Conservation (phyloP, 2,329 filamentous ascomycete species). For the Didymella pomorum region DNA sequence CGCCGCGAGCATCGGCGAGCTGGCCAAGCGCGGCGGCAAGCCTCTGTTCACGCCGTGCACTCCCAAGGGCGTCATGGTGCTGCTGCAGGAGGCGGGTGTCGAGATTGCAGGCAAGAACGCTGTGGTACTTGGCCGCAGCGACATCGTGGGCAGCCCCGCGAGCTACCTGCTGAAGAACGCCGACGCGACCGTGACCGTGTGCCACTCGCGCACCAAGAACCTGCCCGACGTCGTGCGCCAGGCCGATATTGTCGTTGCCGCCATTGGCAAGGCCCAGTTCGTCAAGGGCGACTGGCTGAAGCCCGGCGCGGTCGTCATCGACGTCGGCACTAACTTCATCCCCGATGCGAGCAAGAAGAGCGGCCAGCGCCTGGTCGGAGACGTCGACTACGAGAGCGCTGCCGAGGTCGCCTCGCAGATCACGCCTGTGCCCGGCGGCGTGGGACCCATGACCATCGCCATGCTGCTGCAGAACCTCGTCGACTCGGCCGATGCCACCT, state of each 20-base stretch:
- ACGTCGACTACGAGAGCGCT: conserved; percentile 90
- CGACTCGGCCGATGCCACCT: conserved; percentile 80
- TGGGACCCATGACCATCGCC: conserved; percentile 98
- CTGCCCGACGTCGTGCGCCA: conserved; percentile 77
- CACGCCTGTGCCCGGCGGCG: conserved; percentile 94
- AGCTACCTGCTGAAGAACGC: conserved; percentile 95
- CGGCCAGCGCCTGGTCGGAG: conserved; percentile 88
- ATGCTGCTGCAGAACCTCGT: conserved; percentile 98
- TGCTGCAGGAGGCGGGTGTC: conserved; percentile 84
- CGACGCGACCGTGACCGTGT: conserved; percentile 94
- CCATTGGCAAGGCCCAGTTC: conserved; percentile 86
- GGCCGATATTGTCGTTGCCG: conserved; percentile 90
- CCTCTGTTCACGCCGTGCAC: conserved; percentile 95
- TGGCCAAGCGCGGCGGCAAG: conserved; percentile 91
- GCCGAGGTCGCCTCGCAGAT: conserved; percentile 88
- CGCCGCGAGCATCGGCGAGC: conserved; percentile 90
- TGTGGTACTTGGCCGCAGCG: conserved; percentile 91
- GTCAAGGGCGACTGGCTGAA: conserved; percentile 97
- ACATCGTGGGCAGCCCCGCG: conserved; percentile 96
- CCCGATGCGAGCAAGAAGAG: conserved; percentile 90
- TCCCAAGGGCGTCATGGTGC: conserved; percentile 94
- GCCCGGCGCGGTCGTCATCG: conserved; percentile 92
- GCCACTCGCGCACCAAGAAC: conserved; percentile 85
- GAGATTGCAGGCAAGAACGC: conserved; percentile 89
- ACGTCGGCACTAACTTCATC: conserved; percentile 97